Evolutionary conservation across 2,329 filamentous ascomycete genomes (phyloP).

Genomic region (Pseudomassariella vexata): DNA sequence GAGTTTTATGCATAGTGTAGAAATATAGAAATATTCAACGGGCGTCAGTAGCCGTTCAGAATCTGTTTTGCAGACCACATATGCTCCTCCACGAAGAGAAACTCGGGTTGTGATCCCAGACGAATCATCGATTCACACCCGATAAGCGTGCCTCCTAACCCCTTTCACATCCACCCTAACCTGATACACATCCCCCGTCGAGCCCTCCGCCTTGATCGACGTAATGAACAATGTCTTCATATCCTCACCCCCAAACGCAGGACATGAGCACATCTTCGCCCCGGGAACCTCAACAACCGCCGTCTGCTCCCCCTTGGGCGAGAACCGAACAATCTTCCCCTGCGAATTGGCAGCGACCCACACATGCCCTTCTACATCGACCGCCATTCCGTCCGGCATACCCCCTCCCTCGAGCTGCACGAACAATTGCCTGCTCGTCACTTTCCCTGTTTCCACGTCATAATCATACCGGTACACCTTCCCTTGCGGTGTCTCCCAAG

Average conservation of each 20-base stretch:
- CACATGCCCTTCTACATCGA: conserved; percentile 9
- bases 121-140: no score
- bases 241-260: conserved; percentile 7
- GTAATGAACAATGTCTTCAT: conserved; percentile 13
- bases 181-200: conserved; percentile 9
- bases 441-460: conserved; percentile 8
- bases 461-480: conserved; percentile 12
- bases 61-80: no score
- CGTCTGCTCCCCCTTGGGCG: conserved; percentile 6
- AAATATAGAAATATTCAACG: no score
- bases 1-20: no score
- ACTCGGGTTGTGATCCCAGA: no score
- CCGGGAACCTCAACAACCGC: conserved; percentile 7
- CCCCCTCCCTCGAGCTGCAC: conserved; percentile 8
- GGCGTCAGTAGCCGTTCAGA: no score
- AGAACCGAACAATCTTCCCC: conserved; percentile 8
- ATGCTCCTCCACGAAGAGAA: no score
- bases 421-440: conserved; percentile 7
- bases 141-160: conserved; percentile 3
- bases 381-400: conserved; percentile 10
- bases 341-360: conserved; percentile 11
- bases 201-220: conserved; percentile 8
- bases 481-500: conserved; percentile 6
- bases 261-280: conserved; percentile 11
- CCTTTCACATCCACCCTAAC: conserved; percentile 10